phyloP scores from a whole-genome alignment of 2,329 filamentous ascomycete species.

The Fusarium clavum region DNA sequence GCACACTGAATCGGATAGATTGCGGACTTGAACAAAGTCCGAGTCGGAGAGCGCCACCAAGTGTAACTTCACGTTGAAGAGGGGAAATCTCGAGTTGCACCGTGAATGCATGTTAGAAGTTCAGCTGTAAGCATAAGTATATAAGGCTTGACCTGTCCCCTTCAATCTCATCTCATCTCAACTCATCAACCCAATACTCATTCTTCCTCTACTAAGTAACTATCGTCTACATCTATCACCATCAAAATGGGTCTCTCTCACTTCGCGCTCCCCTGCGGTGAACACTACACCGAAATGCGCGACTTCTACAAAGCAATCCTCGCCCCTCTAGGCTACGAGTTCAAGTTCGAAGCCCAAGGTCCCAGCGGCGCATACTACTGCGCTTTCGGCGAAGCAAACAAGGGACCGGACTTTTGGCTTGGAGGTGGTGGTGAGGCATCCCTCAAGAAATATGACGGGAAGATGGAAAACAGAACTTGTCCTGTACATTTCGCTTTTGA shows the following conservation, averaged over 20 bases:
- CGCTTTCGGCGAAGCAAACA: constrained; percentile 36
- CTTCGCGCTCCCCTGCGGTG: constrained; percentile 40
- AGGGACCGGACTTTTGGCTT: constrained; percentile 43
- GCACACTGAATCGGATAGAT: constrained; percentile 1
- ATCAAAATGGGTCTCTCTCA: constrained; percentile 28
- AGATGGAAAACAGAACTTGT: constrained; percentile 33
- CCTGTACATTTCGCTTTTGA: constrained; percentile 44
- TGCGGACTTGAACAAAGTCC: constrained; percentile 22
- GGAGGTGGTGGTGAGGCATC: constrained; percentile 27
- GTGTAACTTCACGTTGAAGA: constrained; percentile 15
- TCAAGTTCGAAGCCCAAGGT: constrained; percentile 34
- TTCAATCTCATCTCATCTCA: neutral
- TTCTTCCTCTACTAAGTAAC: too few species aligned
- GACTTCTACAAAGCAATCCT: constrained; percentile 47
- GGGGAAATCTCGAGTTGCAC: constrained; percentile 12
- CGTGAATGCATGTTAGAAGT: constrained; percentile 18
- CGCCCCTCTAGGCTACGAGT: constrained; percentile 42
- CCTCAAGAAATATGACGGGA: constrained; percentile 42
- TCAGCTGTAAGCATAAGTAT: neutral
- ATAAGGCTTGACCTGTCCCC: constrained; percentile 15
- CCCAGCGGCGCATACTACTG: constrained; percentile 31
- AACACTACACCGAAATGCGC: constrained; percentile 44
- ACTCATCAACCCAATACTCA: neutral
- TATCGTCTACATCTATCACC: neutral
- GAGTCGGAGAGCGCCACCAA: constrained; percentile 13